A percentile compares a stretch with the other conserved stretches of the same genome.
Conservation (phyloP, 192 early-diverging fungal species). For the Geranomyces michiganensis region DNA sequence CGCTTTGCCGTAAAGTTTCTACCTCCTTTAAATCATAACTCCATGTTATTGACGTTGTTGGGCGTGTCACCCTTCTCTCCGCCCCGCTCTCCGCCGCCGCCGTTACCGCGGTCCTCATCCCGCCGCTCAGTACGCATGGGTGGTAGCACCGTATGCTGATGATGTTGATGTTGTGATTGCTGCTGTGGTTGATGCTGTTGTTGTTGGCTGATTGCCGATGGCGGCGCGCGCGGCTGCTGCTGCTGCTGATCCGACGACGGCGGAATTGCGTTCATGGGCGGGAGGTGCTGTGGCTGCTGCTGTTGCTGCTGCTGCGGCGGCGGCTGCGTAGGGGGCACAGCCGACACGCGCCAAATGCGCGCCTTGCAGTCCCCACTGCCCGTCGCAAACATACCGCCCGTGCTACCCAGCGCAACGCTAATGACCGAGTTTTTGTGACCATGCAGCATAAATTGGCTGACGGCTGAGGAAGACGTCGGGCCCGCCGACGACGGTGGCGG, state of each 20-base stretch:
- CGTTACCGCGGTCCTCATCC: conserved; percentile 13
- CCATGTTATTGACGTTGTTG: conserved; percentile 18
- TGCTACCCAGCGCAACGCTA: conserved; percentile 81
- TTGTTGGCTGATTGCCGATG: too few relatives aligned
- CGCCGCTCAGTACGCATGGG: conserved; percentile 28
- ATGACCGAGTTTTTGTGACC: conserved; percentile 99
- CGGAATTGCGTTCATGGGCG: conserved; percentile 1
- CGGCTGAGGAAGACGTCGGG: neutral
- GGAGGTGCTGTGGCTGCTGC: neutral
- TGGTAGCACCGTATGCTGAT: conserved; percentile 16
- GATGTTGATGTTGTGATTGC: neutral
- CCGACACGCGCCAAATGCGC: conserved; percentile 73
- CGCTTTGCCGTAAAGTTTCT: too few relatives aligned
- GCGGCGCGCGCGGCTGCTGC: neutral
- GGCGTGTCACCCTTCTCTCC: conserved; percentile 14
- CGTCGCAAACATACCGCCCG: conserved; percentile 89
- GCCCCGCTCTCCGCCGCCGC: neutral
- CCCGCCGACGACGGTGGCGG: too few relatives aligned
- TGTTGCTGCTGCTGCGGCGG: neutral
- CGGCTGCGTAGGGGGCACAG: conserved; percentile 7
- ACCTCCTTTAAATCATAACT: neutral
- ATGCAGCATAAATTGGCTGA: conserved; percentile 65
- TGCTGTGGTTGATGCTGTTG: too few relatives aligned
- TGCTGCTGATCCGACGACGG: neutral
- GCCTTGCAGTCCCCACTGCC: conserved; percentile 93